Percentiles rank a stretch among this genome's conserved stretches.
Conservation (phyloP, 176 grass and related monocot species). For the Hordeum vulgare region DNA sequence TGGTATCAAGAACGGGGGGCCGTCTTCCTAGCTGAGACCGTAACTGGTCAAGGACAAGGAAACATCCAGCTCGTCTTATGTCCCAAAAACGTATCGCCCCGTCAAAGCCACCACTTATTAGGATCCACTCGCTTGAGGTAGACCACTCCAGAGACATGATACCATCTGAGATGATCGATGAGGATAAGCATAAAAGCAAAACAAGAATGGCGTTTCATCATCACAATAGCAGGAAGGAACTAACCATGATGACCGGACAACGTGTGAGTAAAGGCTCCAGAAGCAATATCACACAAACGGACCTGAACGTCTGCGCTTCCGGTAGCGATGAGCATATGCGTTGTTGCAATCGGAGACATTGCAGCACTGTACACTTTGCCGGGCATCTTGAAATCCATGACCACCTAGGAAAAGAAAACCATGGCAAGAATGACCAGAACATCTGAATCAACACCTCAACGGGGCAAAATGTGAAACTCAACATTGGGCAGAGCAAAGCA, state of each 20-base stretch:
- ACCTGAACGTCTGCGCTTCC: conserved; percentile 89
- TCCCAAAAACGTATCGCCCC: conserved; percentile 98
- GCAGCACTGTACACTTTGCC: conserved; percentile 69
- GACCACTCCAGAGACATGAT: conserved; percentile 97
- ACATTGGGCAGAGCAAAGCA: neutral
- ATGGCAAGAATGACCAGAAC: neutral
- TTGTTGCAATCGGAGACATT: conserved; percentile 74
- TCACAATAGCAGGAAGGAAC: conserved; percentile 19
- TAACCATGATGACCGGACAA: conserved; percentile 91
- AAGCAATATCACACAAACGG: conserved; percentile 85
- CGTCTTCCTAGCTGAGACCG: conserved; percentile 69
- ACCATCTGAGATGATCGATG: conserved; percentile 55
- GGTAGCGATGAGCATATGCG: conserved; percentile 80
- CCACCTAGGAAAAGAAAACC: conserved; percentile 44
- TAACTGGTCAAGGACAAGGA: conserved; percentile 82
- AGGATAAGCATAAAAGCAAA: conserved; percentile 30
- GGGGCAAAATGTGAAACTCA: neutral
- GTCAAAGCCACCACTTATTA: conserved; percentile 79
- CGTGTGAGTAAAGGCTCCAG: conserved; percentile 94
- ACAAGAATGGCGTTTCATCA: neutral
- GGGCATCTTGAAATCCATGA: conserved; percentile 98
- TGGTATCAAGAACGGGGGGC: conserved; percentile 45
- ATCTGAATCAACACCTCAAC: conserved; percentile 1
- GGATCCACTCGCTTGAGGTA: conserved; percentile 71
- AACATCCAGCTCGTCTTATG: conserved; percentile 85